These are phyloP conservation scores for Trichophaea hybrida DNA, from an alignment of 2,329 filamentous ascomycete genomes.

Conservation along the genomic window DNA sequence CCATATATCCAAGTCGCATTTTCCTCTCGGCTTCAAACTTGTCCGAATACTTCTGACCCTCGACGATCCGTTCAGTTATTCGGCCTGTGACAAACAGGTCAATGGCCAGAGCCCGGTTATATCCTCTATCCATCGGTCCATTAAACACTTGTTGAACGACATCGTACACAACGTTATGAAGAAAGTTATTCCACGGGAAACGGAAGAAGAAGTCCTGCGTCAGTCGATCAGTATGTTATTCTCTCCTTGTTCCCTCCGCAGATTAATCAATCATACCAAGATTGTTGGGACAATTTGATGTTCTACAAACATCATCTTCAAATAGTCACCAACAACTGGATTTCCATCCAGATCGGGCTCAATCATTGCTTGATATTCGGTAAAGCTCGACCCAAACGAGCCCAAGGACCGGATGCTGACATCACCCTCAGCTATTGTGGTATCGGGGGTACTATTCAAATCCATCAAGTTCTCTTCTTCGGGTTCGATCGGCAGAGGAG, in stretches of 20 bases:
- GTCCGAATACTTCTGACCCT: constrained; percentile 76
- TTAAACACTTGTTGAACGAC: constrained; percentile 99
- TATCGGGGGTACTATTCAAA: constrained; percentile 17
- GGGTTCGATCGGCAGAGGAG: constrained; percentile 18
- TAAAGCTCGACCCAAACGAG: constrained; percentile 16
- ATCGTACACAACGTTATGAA: constrained; percentile 98
- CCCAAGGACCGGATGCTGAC: constrained; percentile 18
- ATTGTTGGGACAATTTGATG: constrained; percentile 91
- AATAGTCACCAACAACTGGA: constrained; percentile 80
- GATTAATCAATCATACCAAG: constrained; percentile 46
- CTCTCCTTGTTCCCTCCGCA: not conserved
- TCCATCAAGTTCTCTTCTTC: constrained; percentile 22
- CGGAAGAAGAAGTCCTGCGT: constrained; percentile 86
- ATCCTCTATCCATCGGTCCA: constrained; percentile 90
- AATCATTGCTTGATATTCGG: constrained; percentile 30
- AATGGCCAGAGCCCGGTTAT: constrained; percentile 76
- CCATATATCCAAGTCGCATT: constrained; percentile 96
- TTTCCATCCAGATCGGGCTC: constrained; percentile 47
- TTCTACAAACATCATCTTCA: constrained; percentile 95
- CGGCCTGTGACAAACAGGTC: constrained; percentile 85
- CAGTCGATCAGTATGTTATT: constrained; percentile 4
- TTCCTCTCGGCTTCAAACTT: constrained; percentile 68
- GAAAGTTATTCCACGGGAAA: constrained; percentile 98
- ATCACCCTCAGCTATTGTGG: constrained; percentile 17
- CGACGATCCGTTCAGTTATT: constrained; percentile 80